Percentiles rank a stretch among this genome's conserved stretches.
These are phyloP conservation scores for Chlorociboria aeruginascens DNA, from an alignment of 495 filamentous ascomycete species.

Conservation along the genomic window DNA sequence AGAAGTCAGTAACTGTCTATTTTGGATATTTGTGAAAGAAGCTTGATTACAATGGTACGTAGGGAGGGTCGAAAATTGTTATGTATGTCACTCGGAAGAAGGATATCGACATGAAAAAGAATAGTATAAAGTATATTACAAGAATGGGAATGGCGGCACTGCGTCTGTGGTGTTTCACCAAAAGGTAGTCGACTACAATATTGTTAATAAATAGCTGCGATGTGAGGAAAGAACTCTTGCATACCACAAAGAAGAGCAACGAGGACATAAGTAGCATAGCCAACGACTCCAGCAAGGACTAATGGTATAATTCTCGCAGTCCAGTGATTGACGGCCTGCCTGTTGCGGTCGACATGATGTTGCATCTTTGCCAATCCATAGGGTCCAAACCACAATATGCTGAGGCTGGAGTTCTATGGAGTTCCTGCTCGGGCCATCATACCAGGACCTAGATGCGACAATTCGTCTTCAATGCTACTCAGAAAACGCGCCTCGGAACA, in stretches of 20 bases:
- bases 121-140: slow-evolving; percentile 55
- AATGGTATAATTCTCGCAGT: slow-evolving; percentile 46
- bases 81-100: slow-evolving; percentile 58
- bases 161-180: slow-evolving; percentile 10
- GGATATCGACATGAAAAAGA: slow-evolving; percentile 50
- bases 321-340: slow-evolving; percentile 34
- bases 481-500: too few relatives aligned
- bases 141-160: slow-evolving; percentile 57
- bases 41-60: slow-evolving; percentile 36
- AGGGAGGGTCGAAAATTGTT: slow-evolving; percentile 56
- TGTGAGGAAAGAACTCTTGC: not conserved
- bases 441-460: too few relatives aligned
- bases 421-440: not conserved
- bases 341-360: slow-evolving; percentile 11
- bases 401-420: not conserved
- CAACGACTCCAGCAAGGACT: slow-evolving; percentile 42
- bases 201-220: not conserved
- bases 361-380: slow-evolving; percentile 3
- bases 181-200: slow-evolving; percentile 14
- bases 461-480: too few relatives aligned
- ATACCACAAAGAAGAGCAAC: slow-evolving; percentile 46
- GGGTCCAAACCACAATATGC: not conserved
- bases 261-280: slow-evolving; percentile 51
- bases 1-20: too few relatives aligned
- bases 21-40: too few relatives aligned